Evolutionary conservation across 1,139 yeast genomes (phyloP).

Genomic region (Diutina neorugosa): DNA sequence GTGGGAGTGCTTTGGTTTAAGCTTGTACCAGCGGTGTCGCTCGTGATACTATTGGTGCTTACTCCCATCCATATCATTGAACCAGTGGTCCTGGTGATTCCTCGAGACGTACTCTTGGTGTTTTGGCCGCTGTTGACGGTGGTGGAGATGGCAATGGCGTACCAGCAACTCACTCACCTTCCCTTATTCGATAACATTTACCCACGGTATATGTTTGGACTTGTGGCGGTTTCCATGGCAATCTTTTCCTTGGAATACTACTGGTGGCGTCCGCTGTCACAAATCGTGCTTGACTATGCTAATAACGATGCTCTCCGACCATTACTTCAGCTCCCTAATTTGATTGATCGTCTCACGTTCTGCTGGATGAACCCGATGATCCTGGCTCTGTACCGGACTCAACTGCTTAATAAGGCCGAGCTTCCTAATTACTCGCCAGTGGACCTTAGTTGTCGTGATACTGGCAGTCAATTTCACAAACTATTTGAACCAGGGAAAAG

Average conservation of each 20-base stretch:
- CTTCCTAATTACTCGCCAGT: slow-evolving; percentile 42
- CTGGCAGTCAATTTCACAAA: slow-evolving; percentile 9
- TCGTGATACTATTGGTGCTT: neutral
- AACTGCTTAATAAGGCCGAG: slow-evolving; percentile 36
- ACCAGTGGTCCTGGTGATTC: neutral
- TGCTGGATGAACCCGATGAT: slow-evolving; percentile 53
- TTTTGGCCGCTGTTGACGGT: neutral
- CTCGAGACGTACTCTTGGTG: neutral
- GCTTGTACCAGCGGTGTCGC: neutral
- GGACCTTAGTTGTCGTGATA: slow-evolving; percentile 28
- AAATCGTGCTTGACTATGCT: neutral
- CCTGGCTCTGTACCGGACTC: slow-evolving; percentile 32
- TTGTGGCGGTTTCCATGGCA: neutral
- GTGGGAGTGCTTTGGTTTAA: neutral
- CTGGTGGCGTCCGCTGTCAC: neutral
- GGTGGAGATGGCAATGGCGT: neutral
- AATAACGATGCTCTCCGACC: neutral
- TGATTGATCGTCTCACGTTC: slow-evolving; percentile 41
- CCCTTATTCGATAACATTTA: neutral
- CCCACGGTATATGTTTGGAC: neutral
- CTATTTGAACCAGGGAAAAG: slow-evolving; percentile 5
- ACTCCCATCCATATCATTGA: neutral
- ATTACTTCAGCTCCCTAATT: slow-evolving; percentile 18
- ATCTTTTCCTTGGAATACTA: neutral
- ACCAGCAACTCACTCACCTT: neutral